These are phyloP conservation scores for Taphrina pruni DNA, from an alignment of 1,139 yeast genomes.

Conservation along the genomic window DNA sequence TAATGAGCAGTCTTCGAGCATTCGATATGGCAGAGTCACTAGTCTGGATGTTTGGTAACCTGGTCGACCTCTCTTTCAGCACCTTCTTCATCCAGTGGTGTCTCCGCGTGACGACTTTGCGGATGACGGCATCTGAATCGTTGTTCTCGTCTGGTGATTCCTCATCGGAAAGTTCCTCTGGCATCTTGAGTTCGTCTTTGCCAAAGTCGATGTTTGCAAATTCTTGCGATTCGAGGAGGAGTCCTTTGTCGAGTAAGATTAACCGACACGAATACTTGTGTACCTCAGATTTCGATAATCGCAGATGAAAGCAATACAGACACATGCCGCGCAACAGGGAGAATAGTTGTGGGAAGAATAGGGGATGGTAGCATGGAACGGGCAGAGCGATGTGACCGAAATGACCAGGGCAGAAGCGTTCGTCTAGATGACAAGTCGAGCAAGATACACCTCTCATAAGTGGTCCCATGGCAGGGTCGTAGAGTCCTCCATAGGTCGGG, in stretches of 20 bases:
- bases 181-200: slow-evolving; percentile 52
- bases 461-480: slow-evolving; percentile 93
- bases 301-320: slow-evolving; percentile 86
- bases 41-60: slow-evolving; percentile 58
- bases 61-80: slow-evolving; percentile 60
- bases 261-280: slow-evolving; percentile 81
- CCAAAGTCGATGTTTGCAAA: slow-evolving; percentile 50
- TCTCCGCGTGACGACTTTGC: slow-evolving; percentile 61
- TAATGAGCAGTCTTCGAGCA: slow-evolving; percentile 78
- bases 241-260: slow-evolving; percentile 82
- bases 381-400: slow-evolving; percentile 98
- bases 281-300: slow-evolving; percentile 68
- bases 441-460: slow-evolving; percentile 65
- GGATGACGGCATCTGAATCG: slow-evolving; percentile 43
- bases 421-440: slow-evolving; percentile 95
- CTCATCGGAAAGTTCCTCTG: slow-evolving; percentile 50
- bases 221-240: slow-evolving; percentile 72
- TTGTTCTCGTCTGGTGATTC: slow-evolving; percentile 54
- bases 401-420: slow-evolving; percentile 95
- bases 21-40: slow-evolving; percentile 58
- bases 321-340: slow-evolving; percentile 82
- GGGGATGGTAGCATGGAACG: slow-evolving; percentile 90
- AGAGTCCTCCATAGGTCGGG: slow-evolving; percentile 90
- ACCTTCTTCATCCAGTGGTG: slow-evolving; percentile 66
- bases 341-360: slow-evolving; percentile 90